Percentiles rank a stretch among this genome's conserved stretches.
Evolutionary conservation across 2,329 filamentous ascomycete species (phyloP).

Genomic region (Eutypa lata): DNA sequence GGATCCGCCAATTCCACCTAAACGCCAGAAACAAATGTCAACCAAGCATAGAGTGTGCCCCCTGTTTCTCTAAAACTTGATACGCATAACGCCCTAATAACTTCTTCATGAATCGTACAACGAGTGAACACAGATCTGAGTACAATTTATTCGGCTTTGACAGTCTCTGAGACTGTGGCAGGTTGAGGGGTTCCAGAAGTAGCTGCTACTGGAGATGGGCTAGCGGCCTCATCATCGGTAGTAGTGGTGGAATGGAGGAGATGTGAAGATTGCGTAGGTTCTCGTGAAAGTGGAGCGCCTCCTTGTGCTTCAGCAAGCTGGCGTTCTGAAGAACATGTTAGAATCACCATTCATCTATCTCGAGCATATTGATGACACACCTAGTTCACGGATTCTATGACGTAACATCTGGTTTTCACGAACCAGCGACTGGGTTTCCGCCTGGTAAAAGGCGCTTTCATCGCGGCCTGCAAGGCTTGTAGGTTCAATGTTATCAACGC

Average conservation of each 20-base stretch:
- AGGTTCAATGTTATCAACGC: conserved; percentile 55
- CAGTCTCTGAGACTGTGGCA: conserved; percentile 10
- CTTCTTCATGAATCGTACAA: not conserved
- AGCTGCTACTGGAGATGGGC: conserved; percentile 3
- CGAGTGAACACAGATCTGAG: not conserved
- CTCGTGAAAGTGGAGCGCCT: conserved; percentile 35
- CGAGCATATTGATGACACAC: conserved; percentile 35
- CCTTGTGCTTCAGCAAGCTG: conserved; percentile 46
- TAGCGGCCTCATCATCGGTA: conserved; percentile 34
- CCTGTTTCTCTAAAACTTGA: not conserved
- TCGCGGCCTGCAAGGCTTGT: conserved; percentile 64
- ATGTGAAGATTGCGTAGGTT: conserved; percentile 48
- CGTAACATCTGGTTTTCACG: conserved; percentile 83
- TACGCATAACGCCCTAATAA: not conserved
- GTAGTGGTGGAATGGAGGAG: conserved; percentile 45
- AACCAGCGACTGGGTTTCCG: conserved; percentile 73
- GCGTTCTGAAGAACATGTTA: conserved; percentile 39
- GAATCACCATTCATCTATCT: conserved; percentile 14
- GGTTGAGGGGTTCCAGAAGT: conserved; percentile 12
- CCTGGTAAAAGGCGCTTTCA: conserved; percentile 77
- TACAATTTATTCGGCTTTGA: conserved; percentile 19
- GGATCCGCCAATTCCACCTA: not conserved
- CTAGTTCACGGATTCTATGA: conserved; percentile 69
- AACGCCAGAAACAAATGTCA: not conserved
- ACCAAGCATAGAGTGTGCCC: not conserved